Conservation (phyloP, 140 eudicot genomes). For the Cichorium intybus region DNA sequence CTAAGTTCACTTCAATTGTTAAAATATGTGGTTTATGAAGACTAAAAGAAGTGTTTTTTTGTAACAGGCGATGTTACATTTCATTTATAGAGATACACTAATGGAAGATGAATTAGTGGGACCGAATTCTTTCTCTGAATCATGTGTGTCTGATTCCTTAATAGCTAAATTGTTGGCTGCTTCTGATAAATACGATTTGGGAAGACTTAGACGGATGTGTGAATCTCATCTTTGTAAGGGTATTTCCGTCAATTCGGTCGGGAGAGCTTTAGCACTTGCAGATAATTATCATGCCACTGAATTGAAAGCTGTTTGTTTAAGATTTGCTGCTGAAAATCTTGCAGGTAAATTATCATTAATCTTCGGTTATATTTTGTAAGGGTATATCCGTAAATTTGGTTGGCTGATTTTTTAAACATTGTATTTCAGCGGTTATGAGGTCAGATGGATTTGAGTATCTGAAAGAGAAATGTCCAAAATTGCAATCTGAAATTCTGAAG, state of each 20-base stretch:
- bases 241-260: conserved; percentile 28
- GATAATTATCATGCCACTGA: conserved; percentile 71
- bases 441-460: conserved; percentile 86
- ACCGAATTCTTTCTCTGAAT: conserved; percentile 38
- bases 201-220: conserved; percentile 31
- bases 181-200: conserved; percentile 79
- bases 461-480: conserved; percentile 60
- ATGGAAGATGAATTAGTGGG: conserved; percentile 49
- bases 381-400: background rate
- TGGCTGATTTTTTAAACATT: no score
- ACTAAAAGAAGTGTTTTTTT: background rate
- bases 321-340: conserved; percentile 91
- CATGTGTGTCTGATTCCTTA: conserved; percentile 54
- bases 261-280: conserved; percentile 49
- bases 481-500: conserved; percentile 87
- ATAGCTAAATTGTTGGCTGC: conserved; percentile 69
- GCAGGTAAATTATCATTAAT: conserved; percentile 51
- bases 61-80: conserved; percentile 89
- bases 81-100: conserved; percentile 70
- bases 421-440: conserved; percentile 82
- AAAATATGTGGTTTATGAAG: background rate
- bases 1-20: conserved; percentile 1
- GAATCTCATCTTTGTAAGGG: conserved; percentile 35
- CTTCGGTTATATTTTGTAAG: background rate
- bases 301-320: conserved; percentile 76